Conservation (phyloP, 257 asterid genomes). For the Primulina huaijiensis region DNA sequence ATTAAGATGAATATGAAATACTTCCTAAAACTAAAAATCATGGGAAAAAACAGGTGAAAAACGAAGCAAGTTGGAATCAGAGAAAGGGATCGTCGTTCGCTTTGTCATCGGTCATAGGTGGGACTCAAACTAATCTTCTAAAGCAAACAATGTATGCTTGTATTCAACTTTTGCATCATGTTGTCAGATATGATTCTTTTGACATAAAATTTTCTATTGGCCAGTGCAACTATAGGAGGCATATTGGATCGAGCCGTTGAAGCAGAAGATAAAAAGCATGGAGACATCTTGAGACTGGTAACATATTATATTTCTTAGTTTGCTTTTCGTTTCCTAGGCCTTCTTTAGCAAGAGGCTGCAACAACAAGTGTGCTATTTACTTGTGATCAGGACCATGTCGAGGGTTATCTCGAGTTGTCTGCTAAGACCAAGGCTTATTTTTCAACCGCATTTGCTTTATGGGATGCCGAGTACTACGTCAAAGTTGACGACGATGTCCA, state of each 20-base stretch:
- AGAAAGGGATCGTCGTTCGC: conserved; percentile 78
- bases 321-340: neutral
- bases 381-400: conserved; percentile 68
- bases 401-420: conserved; percentile 88
- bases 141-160: neutral
- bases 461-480: conserved; percentile 92
- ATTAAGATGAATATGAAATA: neutral
- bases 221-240: conserved; percentile 85
- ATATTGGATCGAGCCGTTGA: conserved; percentile 83
- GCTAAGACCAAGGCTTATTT: conserved; percentile 88
- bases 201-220: neutral
- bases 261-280: conserved; percentile 83
- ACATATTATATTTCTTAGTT: conserved; percentile 5
- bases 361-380: neutral
- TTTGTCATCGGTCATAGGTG: conserved; percentile 89
- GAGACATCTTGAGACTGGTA: conserved; percentile 91
- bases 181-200: neutral
- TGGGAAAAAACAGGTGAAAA: conserved; percentile 46
- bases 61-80: conserved; percentile 58
- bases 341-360: neutral
- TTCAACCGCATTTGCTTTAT: conserved; percentile 65
- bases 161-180: neutral
- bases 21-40: neutral
- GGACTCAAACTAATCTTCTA: conserved; percentile 1
- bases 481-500: conserved; percentile 96